Percentiles rank a stretch among this genome's conserved stretches.
phyloP scores from a whole-genome alignment of 768 basidiomycete species.

The Lactifluus piperatus region DNA sequence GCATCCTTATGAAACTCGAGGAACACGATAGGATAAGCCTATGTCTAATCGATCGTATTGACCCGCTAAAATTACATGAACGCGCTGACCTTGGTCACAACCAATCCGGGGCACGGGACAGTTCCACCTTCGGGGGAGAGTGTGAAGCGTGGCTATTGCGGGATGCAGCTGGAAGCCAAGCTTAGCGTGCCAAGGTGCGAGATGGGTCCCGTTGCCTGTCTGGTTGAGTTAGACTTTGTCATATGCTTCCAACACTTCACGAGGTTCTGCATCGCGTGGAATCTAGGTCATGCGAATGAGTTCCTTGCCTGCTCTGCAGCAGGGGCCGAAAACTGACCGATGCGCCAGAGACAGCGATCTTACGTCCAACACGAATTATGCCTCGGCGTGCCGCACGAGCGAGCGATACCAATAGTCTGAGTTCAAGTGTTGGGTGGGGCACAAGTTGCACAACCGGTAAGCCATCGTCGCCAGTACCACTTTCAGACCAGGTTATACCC shows the following conservation, averaged over 20 bases:
- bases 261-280: conserved; percentile 48
- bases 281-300: conserved; percentile 32
- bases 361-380: conserved; percentile 66
- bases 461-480: conserved; percentile 31
- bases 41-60: not conserved
- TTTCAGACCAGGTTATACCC: conserved; percentile 48
- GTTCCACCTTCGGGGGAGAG: conserved; percentile 75
- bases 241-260: conserved; percentile 77
- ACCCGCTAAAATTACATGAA: not conserved
- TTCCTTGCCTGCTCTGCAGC: conserved; percentile 42
- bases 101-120: conserved; percentile 65
- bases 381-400: conserved; percentile 59
- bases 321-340: conserved; percentile 37
- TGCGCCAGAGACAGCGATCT: conserved; percentile 74
- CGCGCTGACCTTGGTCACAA: conserved; percentile 50
- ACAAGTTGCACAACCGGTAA: conserved; percentile 28
- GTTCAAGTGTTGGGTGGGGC: conserved; percentile 62
- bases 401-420: conserved; percentile 97
- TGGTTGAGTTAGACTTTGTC: conserved; percentile 55
- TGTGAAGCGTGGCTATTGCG: conserved; percentile 63
- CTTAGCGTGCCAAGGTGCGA: conserved; percentile 82
- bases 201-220: conserved; percentile 76
- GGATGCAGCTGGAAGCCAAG: conserved; percentile 67
- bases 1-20: conserved; percentile 53
- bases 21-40: conserved; percentile 72